Evolutionary conservation across 202 grass and related monocot genomes (phyloP).

Genomic region (Zoysia matrella): DNA sequence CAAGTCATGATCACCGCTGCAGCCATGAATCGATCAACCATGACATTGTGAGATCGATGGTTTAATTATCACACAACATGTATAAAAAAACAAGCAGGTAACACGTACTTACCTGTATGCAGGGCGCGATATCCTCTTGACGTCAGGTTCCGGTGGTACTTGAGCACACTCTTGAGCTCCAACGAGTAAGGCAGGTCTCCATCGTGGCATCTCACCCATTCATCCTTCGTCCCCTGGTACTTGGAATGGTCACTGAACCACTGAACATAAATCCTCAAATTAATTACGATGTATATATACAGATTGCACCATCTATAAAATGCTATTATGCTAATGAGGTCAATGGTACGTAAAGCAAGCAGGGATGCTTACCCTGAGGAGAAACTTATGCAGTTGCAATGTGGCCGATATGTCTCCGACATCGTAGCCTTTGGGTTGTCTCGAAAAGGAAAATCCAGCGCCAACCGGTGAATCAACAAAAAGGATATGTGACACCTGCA

Average conservation of each 20-base stretch:
- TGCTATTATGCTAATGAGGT: too few species aligned
- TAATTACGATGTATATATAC: too few species aligned
- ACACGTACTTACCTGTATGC: conserved; percentile 46
- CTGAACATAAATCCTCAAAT: neutral
- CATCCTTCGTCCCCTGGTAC: conserved; percentile 43
- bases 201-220: conserved; percentile 50
- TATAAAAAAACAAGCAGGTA: too few species aligned
- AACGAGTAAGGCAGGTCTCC: neutral
- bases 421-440: conserved; percentile 51
- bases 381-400: conserved; percentile 50
- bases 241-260: conserved; percentile 66
- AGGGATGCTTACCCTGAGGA: neutral
- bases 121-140: conserved; percentile 44
- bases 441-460: conserved; percentile 60
- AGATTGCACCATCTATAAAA: too few species aligned
- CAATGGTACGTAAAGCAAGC: too few species aligned
- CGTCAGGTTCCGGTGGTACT: conserved; percentile 54
- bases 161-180: conserved; percentile 23
- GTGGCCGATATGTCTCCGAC: conserved; percentile 45
- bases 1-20: conserved; percentile 62
- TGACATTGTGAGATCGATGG: neutral
- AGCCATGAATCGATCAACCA: neutral
- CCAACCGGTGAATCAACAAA: conserved; percentile 74
- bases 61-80: neutral
- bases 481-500: conserved; percentile 50